Base-by-base conservation (phyloP, 1,284 basidiomycete genomes). In the Meira nashicola region DNA sequence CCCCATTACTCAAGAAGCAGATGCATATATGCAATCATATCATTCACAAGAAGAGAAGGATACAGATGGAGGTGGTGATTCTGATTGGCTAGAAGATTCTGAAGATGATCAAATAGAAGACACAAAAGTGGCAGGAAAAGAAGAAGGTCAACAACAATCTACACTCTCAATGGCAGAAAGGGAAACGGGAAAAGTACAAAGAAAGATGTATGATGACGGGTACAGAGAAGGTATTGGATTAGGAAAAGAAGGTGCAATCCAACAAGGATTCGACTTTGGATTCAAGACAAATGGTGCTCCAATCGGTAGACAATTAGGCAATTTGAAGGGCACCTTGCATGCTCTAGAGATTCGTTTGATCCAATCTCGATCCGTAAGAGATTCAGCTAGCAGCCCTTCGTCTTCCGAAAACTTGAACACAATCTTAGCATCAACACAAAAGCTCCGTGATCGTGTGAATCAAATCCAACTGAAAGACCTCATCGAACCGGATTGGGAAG, bases 211-310 rank as follows among this genome's bases (percentile, higher is more conserved):
- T 25, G 70, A 72, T 55, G 84, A 84, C 19, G 90, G 90, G 1
- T 92, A 92, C 71, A 85, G 90, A 15, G 89, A 92, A 78, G 90
- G 90, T 25, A 90, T 92, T 66, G 88, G 86, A 0, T 85, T 86
- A 2, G 90, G 90, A 10, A 92, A 92, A 77, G 87, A 90, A 78
- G 81, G 83, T 1, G 84, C 85, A 10, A 82, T 92, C 0, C 90
- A 93, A 68, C 80, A 84, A 62, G 90, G 89, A 0, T 92, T 92
- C 69, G 88, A 93, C 74, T 80, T 82, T 15, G 90, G 88, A 15
- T 92, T 89, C 68, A 86, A 86, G 3, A 71, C 79, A 33, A 81
- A 86, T 19, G 89, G 90, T 21, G 86, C 83, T 1, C 88, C 88
- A 0, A 78, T 89, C 15, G 90, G 90, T 1, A 84, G 85, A 28